phyloP scores from a whole-genome alignment of 768 basidiomycete genomes.

The Pulveroboletus sp. region DNA sequence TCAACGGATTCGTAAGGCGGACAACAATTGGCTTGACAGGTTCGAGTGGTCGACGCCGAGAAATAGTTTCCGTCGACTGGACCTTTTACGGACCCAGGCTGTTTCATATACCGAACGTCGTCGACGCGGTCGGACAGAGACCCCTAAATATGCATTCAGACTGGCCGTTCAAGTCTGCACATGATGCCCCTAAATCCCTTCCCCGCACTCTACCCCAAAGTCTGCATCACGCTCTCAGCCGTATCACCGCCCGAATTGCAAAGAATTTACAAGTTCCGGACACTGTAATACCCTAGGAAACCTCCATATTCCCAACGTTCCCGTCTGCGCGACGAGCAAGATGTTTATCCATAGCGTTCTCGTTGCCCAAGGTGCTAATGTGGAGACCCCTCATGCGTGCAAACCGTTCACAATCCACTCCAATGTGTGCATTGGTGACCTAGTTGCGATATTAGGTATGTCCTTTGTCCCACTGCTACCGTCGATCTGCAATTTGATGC shows the following conservation, averaged over 20 bases:
- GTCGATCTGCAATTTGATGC: background rate
- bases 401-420: conserved; percentile 4
- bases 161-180: too few relatives aligned
- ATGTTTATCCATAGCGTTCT: conserved; percentile 2
- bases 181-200: background rate
- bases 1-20: background rate
- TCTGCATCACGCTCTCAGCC: too few relatives aligned
- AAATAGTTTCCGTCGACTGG: too few relatives aligned
- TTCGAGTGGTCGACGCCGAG: background rate
- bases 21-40: background rate
- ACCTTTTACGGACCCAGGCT: too few relatives aligned
- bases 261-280: background rate
- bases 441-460: conserved; percentile 22
- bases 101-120: background rate
- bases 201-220: background rate
- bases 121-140: background rate
- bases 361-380: background rate
- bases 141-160: background rate
- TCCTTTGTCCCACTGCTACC: background rate
- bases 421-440: conserved; percentile 21
- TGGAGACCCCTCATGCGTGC: conserved; percentile 2
- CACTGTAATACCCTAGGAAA: background rate
- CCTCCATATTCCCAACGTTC: background rate
- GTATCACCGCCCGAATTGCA: too few relatives aligned
- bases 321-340: background rate